Evolutionary conservation across 2,329 filamentous ascomycete species (phyloP).

Genomic region (Colletotrichum sp.): DNA sequence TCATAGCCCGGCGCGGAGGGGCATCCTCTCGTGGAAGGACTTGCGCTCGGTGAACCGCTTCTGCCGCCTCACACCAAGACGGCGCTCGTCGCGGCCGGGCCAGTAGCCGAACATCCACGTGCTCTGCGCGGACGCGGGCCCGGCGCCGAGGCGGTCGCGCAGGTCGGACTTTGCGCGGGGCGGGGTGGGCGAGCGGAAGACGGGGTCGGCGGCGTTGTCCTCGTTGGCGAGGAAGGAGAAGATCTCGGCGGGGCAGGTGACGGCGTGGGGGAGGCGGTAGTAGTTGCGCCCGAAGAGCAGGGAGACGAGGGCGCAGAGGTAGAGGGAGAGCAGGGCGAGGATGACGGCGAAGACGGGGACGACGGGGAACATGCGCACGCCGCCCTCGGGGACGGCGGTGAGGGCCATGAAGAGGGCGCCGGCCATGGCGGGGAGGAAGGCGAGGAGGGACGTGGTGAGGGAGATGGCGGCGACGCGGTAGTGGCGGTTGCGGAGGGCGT

Average conservation of each 20-base stretch:
- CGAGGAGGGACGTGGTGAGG: slow-evolving; percentile 62
- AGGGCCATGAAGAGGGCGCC: slow-evolving; percentile 79
- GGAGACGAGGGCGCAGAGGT: slow-evolving; percentile 66
- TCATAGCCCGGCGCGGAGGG: background rate
- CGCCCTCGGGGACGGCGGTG: slow-evolving; percentile 45
- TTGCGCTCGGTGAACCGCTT: slow-evolving; percentile 48
- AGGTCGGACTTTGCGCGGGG: slow-evolving; percentile 72
- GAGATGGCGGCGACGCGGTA: slow-evolving; percentile 69
- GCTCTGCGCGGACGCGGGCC: slow-evolving; percentile 53
- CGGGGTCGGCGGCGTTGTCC: slow-evolving; percentile 72
- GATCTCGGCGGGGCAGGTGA: slow-evolving; percentile 76
- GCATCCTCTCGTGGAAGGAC: background rate
- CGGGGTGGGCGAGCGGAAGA: slow-evolving; percentile 72
- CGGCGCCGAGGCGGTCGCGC: slow-evolving; percentile 35
- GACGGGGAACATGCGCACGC: slow-evolving; percentile 73
- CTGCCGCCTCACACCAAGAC: slow-evolving; percentile 39
- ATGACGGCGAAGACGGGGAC: slow-evolving; percentile 75
- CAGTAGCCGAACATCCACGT: slow-evolving; percentile 56
- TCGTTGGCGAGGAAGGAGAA: slow-evolving; percentile 79
- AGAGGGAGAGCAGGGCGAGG: slow-evolving; percentile 75
- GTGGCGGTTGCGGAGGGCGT: slow-evolving; percentile 66
- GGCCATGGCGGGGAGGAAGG: slow-evolving; percentile 69
- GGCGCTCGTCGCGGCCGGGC: slow-evolving; percentile 33
- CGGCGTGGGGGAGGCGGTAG: slow-evolving; percentile 74
- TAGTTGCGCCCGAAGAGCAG: slow-evolving; percentile 66